phyloP scores from a whole-genome alignment of 2,329 filamentous ascomycete genomes.

The Stemphylium lycopersici region DNA sequence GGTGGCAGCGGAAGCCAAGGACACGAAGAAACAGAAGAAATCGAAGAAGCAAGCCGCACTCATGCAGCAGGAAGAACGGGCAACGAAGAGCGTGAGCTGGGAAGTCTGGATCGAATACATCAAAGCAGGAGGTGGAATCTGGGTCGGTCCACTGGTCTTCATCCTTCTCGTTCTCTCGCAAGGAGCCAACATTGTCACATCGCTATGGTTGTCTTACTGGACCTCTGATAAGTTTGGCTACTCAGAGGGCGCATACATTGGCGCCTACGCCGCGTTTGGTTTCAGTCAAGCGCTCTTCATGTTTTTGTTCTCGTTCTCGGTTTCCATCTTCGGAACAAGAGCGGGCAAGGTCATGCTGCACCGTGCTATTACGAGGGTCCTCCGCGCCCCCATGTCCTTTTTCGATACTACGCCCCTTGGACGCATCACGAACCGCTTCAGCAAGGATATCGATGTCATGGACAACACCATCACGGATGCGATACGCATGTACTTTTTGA shows the following conservation, averaged over 20 bases:
- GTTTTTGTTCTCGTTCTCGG: conserved; percentile 79
- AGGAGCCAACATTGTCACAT: conserved; percentile 84
- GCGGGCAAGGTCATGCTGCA: conserved; percentile 83
- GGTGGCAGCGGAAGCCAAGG: conserved; percentile 62
- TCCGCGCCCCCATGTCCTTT: conserved; percentile 79
- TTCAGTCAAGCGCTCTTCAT: conserved; percentile 47
- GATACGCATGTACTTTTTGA: conserved; percentile 91
- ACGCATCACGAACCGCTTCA: conserved; percentile 95
- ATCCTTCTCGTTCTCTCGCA: conserved; percentile 74
- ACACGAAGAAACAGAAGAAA: conserved; percentile 52
- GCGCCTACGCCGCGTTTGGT: conserved; percentile 46
- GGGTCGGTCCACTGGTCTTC: conserved; percentile 70
- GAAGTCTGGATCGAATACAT: conserved; percentile 80
- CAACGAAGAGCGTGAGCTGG: conserved; percentile 79
- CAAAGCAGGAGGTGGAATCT: conserved; percentile 71
- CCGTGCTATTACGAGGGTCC: conserved; percentile 76
- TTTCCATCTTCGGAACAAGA: conserved; percentile 80
- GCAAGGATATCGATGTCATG: conserved; percentile 94
- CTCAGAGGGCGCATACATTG: conserved; percentile 73
- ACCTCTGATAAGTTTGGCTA: conserved; percentile 77
- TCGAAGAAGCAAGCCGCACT: conserved; percentile 62
- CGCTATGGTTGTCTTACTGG: conserved; percentile 94
- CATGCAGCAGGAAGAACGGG: conserved; percentile 77
- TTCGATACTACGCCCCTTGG: conserved; percentile 97
- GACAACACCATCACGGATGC: conserved; percentile 89